Conservation (phyloP, 2,329 filamentous ascomycete species). For the Talaromyces sp. region DNA sequence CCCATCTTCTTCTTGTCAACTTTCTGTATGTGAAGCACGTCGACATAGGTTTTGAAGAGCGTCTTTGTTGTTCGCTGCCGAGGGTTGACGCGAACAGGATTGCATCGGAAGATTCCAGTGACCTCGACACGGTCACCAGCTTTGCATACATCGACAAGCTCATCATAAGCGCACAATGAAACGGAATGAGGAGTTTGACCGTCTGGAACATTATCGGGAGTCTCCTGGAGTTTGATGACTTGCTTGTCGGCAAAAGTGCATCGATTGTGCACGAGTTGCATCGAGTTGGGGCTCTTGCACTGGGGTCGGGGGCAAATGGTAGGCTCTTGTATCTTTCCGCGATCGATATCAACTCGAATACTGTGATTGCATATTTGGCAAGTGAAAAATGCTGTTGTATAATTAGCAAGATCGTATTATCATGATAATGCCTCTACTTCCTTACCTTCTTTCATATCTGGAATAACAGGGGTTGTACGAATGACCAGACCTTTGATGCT, state of each 20-base stretch:
- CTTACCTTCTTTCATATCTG: conserved; percentile 86
- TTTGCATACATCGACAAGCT: conserved; percentile 95
- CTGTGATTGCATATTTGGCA: conserved; percentile 91
- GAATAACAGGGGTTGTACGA: conserved; percentile 89
- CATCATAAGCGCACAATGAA: conserved; percentile 92
- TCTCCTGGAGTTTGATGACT: conserved; percentile 97
- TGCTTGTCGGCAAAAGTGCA: conserved; percentile 96
- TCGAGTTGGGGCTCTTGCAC: conserved; percentile 84
- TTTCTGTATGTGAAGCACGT: conserved; percentile 93
- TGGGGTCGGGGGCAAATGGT: conserved; percentile 78
- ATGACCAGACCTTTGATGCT: conserved; percentile 95
- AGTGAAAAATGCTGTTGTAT: conserved; percentile 73
- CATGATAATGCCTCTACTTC: background rate
- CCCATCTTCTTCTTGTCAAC: conserved; percentile 93
- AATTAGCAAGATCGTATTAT: conserved; percentile 7
- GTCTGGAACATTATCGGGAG: conserved; percentile 86
- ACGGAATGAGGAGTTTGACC: conserved; percentile 97
- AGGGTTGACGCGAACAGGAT: conserved; percentile 87
- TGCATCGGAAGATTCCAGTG: conserved; percentile 94
- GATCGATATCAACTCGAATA: conserved; percentile 83
- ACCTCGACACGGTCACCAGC: conserved; percentile 93
- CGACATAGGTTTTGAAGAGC: conserved; percentile 96
- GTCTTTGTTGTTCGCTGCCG: conserved; percentile 88
- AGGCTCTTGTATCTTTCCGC: conserved; percentile 92
- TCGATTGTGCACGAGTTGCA: conserved; percentile 97